Conservation (phyloP, 305 asterid genomes). For the Fraxinus sp. region DNA sequence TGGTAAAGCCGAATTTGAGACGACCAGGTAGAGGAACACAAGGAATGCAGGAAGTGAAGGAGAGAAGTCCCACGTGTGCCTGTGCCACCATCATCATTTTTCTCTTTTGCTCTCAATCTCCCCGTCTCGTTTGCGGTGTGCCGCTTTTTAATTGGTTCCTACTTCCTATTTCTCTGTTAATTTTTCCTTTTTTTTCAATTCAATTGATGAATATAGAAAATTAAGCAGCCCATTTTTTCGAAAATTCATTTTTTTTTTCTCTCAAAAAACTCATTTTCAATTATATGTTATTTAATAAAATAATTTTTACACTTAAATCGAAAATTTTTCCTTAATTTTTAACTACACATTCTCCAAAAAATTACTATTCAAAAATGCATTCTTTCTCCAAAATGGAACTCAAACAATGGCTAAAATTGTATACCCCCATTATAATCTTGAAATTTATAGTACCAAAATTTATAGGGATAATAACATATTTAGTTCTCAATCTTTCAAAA, state of each 20-base stretch:
- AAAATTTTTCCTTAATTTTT: too few relatives aligned
- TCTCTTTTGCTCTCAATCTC: slow-evolving; percentile 3
- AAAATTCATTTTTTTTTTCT: too few relatives aligned
- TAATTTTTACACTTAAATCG: too few relatives aligned
- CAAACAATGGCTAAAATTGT: too few relatives aligned
- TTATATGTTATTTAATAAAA: too few relatives aligned
- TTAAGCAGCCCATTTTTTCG: too few relatives aligned
- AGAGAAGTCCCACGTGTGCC: slow-evolving; percentile 36
- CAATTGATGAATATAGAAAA: neutral
- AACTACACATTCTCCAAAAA: too few relatives aligned
- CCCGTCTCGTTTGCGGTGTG: slow-evolving; percentile 1
- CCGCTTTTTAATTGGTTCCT: slow-evolving; percentile 35
- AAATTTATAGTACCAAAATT: too few relatives aligned
- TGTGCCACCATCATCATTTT: slow-evolving; percentile 30
- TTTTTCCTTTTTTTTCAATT: neutral
- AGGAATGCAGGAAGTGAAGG: slow-evolving; percentile 45
- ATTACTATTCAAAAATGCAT: too few relatives aligned
- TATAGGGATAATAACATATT: neutral
- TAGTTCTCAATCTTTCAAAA: neutral
- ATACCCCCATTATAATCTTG: too few relatives aligned
- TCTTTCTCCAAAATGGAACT: too few relatives aligned
- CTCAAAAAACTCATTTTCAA: too few relatives aligned
- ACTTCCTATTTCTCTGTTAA: neutral
- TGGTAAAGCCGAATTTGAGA: slow-evolving; percentile 30
- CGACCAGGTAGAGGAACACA: slow-evolving; percentile 34